Percentiles rank a stretch among this genome's conserved stretches.
Conservation (phyloP, 176 grass and related monocot species). For the Saccharum officinarum region DNA sequence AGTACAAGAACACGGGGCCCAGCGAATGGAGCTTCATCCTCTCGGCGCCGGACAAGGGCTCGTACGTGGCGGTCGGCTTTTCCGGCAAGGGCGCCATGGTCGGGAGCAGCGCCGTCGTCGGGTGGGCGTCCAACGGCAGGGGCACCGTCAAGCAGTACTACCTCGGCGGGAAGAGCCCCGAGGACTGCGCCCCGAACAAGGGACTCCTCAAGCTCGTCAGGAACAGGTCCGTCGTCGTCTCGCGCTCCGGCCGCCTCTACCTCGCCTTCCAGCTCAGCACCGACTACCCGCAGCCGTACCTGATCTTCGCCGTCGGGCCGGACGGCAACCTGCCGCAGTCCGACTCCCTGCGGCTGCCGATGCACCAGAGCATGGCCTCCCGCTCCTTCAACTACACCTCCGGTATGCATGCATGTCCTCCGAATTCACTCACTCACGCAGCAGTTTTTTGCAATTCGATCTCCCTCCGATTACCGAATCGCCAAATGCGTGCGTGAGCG, state of each 20-base stretch:
- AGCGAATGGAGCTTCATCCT: conserved; percentile 89
- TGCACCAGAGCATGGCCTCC: conserved; percentile 42
- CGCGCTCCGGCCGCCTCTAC: conserved; percentile 53
- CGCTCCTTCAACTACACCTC: conserved; percentile 58
- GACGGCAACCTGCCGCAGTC: conserved; percentile 48
- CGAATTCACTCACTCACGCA: not conserved
- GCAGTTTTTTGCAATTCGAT: not conserved
- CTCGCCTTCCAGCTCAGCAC: conserved; percentile 78
- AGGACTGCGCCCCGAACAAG: conserved; percentile 41
- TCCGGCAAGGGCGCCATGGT: conserved; percentile 81
- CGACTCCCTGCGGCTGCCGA: not conserved
- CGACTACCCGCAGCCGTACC: conserved; percentile 50
- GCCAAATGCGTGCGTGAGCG: no score
- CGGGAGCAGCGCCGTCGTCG: conserved; percentile 80
- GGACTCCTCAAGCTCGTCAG: conserved; percentile 55
- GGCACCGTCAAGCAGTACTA: conserved; percentile 73
- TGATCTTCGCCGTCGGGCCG: conserved; percentile 70
- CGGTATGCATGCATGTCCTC: not conserved
- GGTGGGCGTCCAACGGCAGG: conserved; percentile 51
- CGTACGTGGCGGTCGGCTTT: conserved; percentile 81
- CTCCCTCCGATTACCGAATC: not conserved
- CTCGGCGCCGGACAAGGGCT: conserved; percentile 64
- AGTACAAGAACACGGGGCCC: conserved; percentile 75
- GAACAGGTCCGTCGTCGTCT: conserved; percentile 41
- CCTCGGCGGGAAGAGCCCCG: conserved; percentile 54